phyloP scores from a whole-genome alignment of 1,139 yeast species.

The Suhomyces chickasaworum region DNA sequence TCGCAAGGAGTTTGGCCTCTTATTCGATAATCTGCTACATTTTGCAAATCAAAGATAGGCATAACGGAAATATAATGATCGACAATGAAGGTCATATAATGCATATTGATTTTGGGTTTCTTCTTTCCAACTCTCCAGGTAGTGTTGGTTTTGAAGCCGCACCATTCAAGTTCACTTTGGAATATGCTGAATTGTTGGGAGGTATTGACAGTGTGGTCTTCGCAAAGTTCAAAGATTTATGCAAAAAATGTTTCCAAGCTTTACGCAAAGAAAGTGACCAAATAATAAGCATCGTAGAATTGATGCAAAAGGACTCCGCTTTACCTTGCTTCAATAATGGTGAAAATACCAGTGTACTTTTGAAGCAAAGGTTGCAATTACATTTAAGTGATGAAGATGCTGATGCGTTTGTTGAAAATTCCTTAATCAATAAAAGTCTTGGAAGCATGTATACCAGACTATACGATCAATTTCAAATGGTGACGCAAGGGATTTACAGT shows the following conservation, averaged over 20 bases:
- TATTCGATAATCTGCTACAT: conserved; percentile 87
- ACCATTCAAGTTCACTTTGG: conserved; percentile 87
- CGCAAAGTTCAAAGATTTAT: conserved; percentile 56
- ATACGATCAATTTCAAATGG: conserved; percentile 90
- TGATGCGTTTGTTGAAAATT: conserved; percentile 73
- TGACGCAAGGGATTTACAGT: conserved; percentile 92
- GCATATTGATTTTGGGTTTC: conserved; percentile 94
- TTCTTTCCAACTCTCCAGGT: conserved; percentile 92
- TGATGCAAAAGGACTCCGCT: conserved; percentile 89
- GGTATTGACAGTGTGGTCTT: conserved; percentile 67
- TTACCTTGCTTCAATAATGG: conserved; percentile 93
- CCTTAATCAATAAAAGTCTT: conserved; percentile 73
- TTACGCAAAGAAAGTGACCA: conserved; percentile 73
- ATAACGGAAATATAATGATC: conserved; percentile 92
- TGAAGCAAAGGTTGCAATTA: conserved; percentile 79
- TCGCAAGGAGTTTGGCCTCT: conserved; percentile 82
- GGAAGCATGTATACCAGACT: conserved; percentile 90
- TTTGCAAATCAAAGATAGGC: conserved; percentile 91
- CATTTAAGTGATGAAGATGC: conserved; percentile 73
- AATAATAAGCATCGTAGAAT: conserved; percentile 76
- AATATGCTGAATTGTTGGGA: conserved; percentile 84
- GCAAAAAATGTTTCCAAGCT: conserved; percentile 72
- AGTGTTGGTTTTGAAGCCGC: conserved; percentile 97
- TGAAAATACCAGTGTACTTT: conserved; percentile 72
- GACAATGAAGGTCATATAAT: conserved; percentile 94